phyloP scores from a whole-genome alignment of 2,329 filamentous ascomycete species.

The Ophiostoma populinum region DNA sequence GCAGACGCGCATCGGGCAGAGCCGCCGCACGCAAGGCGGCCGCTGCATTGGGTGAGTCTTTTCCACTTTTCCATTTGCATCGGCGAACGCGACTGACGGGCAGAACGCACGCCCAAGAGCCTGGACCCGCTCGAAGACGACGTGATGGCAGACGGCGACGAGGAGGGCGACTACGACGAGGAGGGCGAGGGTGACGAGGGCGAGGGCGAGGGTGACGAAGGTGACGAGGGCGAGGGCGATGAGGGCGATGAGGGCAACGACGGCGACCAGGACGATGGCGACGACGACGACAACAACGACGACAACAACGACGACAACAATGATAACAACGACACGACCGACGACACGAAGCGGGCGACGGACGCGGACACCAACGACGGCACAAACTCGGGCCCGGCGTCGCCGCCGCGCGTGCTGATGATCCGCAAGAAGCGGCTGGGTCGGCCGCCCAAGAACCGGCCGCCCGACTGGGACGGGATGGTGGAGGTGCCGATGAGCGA shows the following conservation, averaged over 20 bases:
- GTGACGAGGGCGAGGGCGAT: slow-evolving; percentile 39
- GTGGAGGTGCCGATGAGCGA: slow-evolving; percentile 37
- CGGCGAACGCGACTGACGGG: too few species aligned
- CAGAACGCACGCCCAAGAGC: slow-evolving; percentile 30
- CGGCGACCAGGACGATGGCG: slow-evolving; percentile 23
- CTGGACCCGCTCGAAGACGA: slow-evolving; percentile 28
- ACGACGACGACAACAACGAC: slow-evolving; percentile 19
- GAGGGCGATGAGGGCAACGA: slow-evolving; percentile 21
- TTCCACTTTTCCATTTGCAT: too few species aligned
- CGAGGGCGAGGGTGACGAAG: slow-evolving; percentile 24
- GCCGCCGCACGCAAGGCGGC: slow-evolving; percentile 27
- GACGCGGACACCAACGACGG: slow-evolving; percentile 11
- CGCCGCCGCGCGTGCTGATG: slow-evolving; percentile 40
- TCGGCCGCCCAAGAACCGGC: slow-evolving; percentile 69
- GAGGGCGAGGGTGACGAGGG: slow-evolving; percentile 19
- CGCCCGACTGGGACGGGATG: slow-evolving; percentile 58
- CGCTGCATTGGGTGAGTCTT: slow-evolving; percentile 23
- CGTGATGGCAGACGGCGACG: slow-evolving; percentile 25
- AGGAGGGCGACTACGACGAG: slow-evolving; percentile 26
- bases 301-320: slow-evolving; percentile 22
- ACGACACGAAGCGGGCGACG: slow-evolving; percentile 20
- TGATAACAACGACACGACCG: slow-evolving; percentile 27
- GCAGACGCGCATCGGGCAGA: slow-evolving; percentile 25
- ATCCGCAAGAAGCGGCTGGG: slow-evolving; percentile 66
- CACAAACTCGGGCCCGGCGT: slow-evolving; percentile 23